phyloP scores from a whole-genome alignment of 2,329 filamentous ascomycete genomes.

The Microsporum ferrugineum region DNA sequence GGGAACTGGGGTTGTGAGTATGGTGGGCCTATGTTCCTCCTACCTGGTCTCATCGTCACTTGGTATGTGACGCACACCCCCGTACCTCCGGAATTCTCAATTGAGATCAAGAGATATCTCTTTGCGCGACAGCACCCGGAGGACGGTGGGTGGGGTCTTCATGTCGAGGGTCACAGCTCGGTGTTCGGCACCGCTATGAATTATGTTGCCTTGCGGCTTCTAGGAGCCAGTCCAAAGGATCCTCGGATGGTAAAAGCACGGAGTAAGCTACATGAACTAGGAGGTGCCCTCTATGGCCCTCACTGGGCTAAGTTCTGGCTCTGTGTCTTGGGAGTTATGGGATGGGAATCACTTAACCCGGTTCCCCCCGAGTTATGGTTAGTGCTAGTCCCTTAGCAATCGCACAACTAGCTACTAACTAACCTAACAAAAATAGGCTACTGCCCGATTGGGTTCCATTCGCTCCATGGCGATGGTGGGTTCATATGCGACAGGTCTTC shows the following conservation, averaged over 20 bases:
- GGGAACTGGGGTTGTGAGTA: conserved; percentile 98
- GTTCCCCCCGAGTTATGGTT: conserved; percentile 84
- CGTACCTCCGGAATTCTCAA: conserved; percentile 66
- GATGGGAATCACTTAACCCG: conserved; percentile 91
- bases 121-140: conserved; percentile 71
- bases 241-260: conserved; percentile 76
- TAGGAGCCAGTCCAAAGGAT: conserved; percentile 76
- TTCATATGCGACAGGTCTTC: conserved; percentile 96
- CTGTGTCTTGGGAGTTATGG: conserved; percentile 64
- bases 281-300: conserved; percentile 70
- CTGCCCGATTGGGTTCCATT: conserved; percentile 83
- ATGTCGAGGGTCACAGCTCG: conserved; percentile 85
- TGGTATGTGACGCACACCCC: conserved; percentile 86
- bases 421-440: conserved; percentile 36
- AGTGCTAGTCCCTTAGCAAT: neutral
- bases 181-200: conserved; percentile 86
- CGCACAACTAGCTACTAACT: neutral
- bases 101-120: conserved; percentile 86
- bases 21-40: conserved; percentile 89
- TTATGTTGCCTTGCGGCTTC: conserved; percentile 66
- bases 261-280: conserved; percentile 67
- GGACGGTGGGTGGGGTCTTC: conserved; percentile 94
- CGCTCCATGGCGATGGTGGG: conserved; percentile 92
- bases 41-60: conserved; percentile 72
- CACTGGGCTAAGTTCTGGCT: conserved; percentile 99